Percentiles rank a stretch among this genome's conserved stretches.
phyloP scores from a whole-genome alignment of 345 rosid species.

The Brassica cretica region DNA sequence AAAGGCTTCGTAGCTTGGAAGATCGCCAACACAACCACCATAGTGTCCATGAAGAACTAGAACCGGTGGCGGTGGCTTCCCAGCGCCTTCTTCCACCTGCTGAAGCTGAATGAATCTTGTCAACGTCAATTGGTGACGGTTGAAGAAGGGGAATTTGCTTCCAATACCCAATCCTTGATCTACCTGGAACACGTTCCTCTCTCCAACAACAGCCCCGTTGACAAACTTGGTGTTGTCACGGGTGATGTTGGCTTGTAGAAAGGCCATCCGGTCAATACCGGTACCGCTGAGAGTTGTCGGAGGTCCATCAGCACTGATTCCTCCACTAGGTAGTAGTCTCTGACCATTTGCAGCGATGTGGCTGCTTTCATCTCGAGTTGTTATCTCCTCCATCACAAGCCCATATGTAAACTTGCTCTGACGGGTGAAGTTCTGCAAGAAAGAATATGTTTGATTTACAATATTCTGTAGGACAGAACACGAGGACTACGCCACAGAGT shows the following conservation, averaged over 20 bases:
- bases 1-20: conserved; percentile 96
- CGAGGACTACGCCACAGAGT: conserved; percentile 4
- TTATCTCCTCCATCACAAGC: conserved; percentile 97
- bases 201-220: conserved; percentile 97
- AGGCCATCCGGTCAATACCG: conserved; percentile 87
- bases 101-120: conserved; percentile 83
- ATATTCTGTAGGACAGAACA: neutral
- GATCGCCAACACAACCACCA: conserved; percentile 99
- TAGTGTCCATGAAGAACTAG: conserved; percentile 96
- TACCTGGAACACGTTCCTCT: conserved; percentile 96
- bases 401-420: conserved; percentile 99
- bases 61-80: conserved; percentile 83
- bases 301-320: conserved; percentile 98
- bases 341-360: conserved; percentile 86
- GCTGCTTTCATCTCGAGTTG: conserved; percentile 95
- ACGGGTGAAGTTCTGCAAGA: conserved; percentile 84
- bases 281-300: conserved; percentile 99
- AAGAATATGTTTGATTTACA: neutral
- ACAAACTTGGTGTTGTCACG: conserved; percentile 94
- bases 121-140: conserved; percentile 87
- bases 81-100: conserved; percentile 85
- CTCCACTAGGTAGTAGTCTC: conserved; percentile 93
- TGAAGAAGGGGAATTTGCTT: conserved; percentile 92
- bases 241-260: conserved; percentile 90
- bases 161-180: conserved; percentile 99